Evolutionary conservation across 176 grass and related monocot genomes (phyloP).

Genomic region (Cenchrus purpureus): DNA sequence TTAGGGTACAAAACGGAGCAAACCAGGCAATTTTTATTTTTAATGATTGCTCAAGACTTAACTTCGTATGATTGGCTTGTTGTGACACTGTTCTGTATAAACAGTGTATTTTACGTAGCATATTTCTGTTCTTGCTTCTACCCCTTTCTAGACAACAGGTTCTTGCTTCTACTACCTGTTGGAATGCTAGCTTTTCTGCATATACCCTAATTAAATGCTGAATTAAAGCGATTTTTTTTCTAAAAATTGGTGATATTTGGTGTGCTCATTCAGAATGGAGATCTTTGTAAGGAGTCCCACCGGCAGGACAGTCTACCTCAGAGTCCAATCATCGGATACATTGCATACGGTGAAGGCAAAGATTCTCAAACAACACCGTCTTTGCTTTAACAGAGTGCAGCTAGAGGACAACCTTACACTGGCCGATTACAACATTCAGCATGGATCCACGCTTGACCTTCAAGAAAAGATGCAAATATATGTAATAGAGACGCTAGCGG

Average conservation of each 20-base stretch:
- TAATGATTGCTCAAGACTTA: too few relatives aligned
- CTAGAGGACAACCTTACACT: not conserved
- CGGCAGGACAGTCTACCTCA: not conserved
- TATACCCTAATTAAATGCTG: not conserved
- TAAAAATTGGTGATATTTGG: not conserved
- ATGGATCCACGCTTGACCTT: not conserved
- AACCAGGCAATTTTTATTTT: too few relatives aligned
- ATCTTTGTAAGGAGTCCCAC: constrained; percentile 22
- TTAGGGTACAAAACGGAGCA: too few relatives aligned
- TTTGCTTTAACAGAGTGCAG: not conserved
- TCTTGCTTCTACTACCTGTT: not conserved
- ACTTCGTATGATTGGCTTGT: too few relatives aligned
- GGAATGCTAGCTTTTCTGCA: not conserved
- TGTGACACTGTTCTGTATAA: not conserved
- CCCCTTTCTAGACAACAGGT: not conserved
- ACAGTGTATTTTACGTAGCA: not conserved
- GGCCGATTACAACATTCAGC: not conserved
- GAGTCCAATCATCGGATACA: not conserved
- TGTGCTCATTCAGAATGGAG: not conserved
- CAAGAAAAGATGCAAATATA: not conserved
- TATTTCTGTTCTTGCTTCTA: not conserved
- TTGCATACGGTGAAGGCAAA: not conserved
- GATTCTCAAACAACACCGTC: not conserved
- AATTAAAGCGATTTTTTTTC: not conserved
- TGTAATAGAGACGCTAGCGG: not conserved